Base-by-base conservation (phyloP, 179 eudicot genomes). In the Heliamphora pulchella region DNA sequence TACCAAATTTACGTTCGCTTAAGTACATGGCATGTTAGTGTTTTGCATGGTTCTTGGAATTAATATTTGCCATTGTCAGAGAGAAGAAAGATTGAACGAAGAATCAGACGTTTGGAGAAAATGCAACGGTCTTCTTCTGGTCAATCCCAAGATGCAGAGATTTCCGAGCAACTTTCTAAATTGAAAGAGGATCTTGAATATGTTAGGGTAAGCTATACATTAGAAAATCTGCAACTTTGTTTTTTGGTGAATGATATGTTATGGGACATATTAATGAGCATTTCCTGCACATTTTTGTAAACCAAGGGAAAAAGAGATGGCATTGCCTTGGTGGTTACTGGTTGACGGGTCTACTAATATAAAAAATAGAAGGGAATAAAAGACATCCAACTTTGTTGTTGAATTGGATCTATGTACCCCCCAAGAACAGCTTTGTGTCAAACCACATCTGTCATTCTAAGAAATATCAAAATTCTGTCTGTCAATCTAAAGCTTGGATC, bases 171-270 rank as follows among this genome's bases (percentile, higher is more conserved):
- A 87, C 92, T 95, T 72, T 80, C 87, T 71, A 87, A 84, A 82
- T 80, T 94, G 85, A 92, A 96, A 83, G 95, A 96, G 84, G 99
- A 96, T 87, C 93, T 96, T 84, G 99, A 96, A 88, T 96, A 96
- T 87, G 97, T 96, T 79, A 81, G 90, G 92, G 98, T 96, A 89
- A 89, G 91, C 79, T 80, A 64, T 78, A 71, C 72, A 31, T 76
- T 6, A 58, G 4, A 59, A 43, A 58, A 9, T 46, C 71, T 20
- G 47, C 20, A 5, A 61, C 46, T 70, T 71, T 71, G 9, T 14
- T 39, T 18, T 11, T 41, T n/a, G 0, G 0, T 53, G 17, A 22
- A 13, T 77, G 59, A 62, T 44, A 62, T 47, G 1, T 13, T 20
- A 4, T 77, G 67, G 20, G 31, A 22, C 4, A 76, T 44, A 41